Conservation (phyloP, 2,329 filamentous ascomycete genomes). For the Arthrocladium fulminans region DNA sequence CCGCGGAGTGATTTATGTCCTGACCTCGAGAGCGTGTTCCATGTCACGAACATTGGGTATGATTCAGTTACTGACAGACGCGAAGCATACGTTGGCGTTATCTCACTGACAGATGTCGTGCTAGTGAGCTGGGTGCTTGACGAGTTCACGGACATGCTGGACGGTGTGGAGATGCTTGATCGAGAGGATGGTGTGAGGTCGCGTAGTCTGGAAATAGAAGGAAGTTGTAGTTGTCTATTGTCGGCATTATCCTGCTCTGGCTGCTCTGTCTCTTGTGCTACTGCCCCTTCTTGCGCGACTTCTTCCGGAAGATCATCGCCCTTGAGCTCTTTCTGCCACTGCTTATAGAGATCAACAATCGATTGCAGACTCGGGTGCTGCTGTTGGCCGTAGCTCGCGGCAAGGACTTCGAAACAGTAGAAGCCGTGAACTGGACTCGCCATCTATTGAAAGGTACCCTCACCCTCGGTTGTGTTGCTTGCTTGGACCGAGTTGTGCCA, state of each 20-base stretch:
- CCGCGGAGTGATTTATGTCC: constrained; percentile 67
- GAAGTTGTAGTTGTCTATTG: constrained; percentile 25
- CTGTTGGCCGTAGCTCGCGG: constrained; percentile 63
- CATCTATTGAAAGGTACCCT: constrained; percentile 48
- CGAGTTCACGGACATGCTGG: constrained; percentile 39
- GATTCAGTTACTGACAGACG: constrained; percentile 33
- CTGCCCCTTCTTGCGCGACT: constrained; percentile 7
- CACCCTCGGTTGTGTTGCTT: neutral
- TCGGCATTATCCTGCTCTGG: constrained; percentile 17
- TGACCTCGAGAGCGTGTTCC: constrained; percentile 63
- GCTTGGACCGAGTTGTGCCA: too few relatives aligned
- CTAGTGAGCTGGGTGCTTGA: constrained; percentile 38
- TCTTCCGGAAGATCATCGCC: constrained; percentile 14
- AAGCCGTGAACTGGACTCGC: constrained; percentile 78
- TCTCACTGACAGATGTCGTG: constrained; percentile 32
- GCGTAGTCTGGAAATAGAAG: constrained; percentile 29
- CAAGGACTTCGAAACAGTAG: constrained; percentile 83
- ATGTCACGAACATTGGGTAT: constrained; percentile 84
- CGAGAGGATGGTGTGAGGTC: constrained; percentile 28
- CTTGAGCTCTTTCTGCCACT: constrained; percentile 34
- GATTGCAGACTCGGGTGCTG: constrained; percentile 57
- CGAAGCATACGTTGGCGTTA: constrained; percentile 32
- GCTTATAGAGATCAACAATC: constrained; percentile 61
- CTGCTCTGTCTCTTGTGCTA: constrained; percentile 14
- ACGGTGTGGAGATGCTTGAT: constrained; percentile 33